These are phyloP conservation scores for Trichothecium sympodiale DNA, from an alignment of 2,329 filamentous ascomycete genomes.

Conservation along the genomic window DNA sequence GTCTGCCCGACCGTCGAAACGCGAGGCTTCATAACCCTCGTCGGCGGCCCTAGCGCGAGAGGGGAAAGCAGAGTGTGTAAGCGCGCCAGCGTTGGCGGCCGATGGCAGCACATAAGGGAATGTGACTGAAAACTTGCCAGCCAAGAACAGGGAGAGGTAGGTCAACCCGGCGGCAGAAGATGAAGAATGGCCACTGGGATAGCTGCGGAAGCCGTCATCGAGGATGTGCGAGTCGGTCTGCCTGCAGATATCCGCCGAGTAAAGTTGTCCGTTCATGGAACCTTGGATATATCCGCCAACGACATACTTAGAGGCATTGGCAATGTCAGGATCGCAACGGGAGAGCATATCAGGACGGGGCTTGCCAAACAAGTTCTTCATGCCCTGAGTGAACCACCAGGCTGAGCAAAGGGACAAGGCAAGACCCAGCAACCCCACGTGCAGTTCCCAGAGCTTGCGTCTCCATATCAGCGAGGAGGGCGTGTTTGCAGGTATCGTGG, in stretches of 20 bases:
- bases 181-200: slow-evolving; percentile 44
- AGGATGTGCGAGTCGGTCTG: slow-evolving; percentile 50
- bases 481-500: slow-evolving; percentile 50
- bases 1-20: slow-evolving; percentile 9
- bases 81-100: slow-evolving; percentile 29
- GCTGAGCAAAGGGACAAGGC: slow-evolving; percentile 59
- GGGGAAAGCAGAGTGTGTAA: slow-evolving; percentile 56
- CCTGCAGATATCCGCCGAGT: slow-evolving; percentile 66
- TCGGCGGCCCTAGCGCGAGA: slow-evolving; percentile 48
- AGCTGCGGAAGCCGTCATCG: slow-evolving; percentile 76
- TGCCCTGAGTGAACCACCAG: slow-evolving; percentile 72
- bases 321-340: slow-evolving; percentile 66
- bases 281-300: slow-evolving; percentile 50
- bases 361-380: slow-evolving; percentile 67
- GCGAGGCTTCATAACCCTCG: slow-evolving; percentile 20
- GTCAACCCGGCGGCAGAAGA: slow-evolving; percentile 69
- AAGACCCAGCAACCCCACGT: slow-evolving; percentile 75
- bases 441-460: slow-evolving; percentile 83
- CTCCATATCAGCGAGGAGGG: slow-evolving; percentile 59
- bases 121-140: slow-evolving; percentile 67
- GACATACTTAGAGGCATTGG: slow-evolving; percentile 44
- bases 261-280: slow-evolving; percentile 52
- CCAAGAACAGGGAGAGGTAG: slow-evolving; percentile 80
- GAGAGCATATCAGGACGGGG: slow-evolving; percentile 73
- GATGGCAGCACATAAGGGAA: slow-evolving; percentile 53